Evolutionary conservation across 2,329 filamentous ascomycete species (phyloP).

Genomic region (Verticillium isaacii): DNA sequence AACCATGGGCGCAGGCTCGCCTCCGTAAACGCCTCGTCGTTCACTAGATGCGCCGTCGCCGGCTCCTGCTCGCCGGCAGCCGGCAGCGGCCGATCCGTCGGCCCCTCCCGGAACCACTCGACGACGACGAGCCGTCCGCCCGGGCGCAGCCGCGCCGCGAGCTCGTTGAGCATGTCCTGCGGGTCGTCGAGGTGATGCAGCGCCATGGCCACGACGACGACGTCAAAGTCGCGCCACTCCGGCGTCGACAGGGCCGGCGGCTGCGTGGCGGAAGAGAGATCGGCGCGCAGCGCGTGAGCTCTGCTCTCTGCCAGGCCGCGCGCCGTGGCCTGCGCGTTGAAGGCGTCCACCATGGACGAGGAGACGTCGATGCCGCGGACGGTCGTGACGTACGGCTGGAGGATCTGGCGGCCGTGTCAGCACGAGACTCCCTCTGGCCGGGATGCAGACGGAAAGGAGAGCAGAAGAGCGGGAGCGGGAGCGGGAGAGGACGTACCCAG

Average conservation of each 20-base stretch:
- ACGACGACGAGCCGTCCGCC: constrained; percentile 27
- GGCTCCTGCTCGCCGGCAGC: constrained; percentile 8
- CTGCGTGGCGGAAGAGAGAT: constrained; percentile 18
- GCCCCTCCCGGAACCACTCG: constrained; percentile 16
- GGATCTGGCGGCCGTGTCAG: constrained; percentile 16
- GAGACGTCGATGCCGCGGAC: constrained; percentile 30
- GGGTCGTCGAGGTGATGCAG: constrained; percentile 29
- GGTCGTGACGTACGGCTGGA: constrained; percentile 21
- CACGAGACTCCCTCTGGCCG: no score
- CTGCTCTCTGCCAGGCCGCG: constrained; percentile 15
- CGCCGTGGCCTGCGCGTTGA: constrained; percentile 21
- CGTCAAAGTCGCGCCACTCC: constrained; percentile 23
- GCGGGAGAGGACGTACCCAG: constrained; percentile 2
- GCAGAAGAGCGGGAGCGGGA: background rate
- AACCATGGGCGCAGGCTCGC: constrained; percentile 15
- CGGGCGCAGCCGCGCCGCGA: constrained; percentile 20
- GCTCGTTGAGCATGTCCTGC: constrained; percentile 18
- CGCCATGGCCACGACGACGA: constrained; percentile 27
- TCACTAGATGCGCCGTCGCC: constrained; percentile 19
- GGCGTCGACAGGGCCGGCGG: constrained; percentile 13
- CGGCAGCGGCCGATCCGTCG: no score
- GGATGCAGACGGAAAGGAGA: no score
- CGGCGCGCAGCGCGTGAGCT: constrained; percentile 24
- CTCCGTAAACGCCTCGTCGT: constrained; percentile 17
- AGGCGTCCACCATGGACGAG: constrained; percentile 22